Percentiles rank a stretch among this genome's conserved stretches.
Evolutionary conservation across 1,139 yeast genomes (phyloP).

Genomic region (Geotrichum carabidarum): DNA sequence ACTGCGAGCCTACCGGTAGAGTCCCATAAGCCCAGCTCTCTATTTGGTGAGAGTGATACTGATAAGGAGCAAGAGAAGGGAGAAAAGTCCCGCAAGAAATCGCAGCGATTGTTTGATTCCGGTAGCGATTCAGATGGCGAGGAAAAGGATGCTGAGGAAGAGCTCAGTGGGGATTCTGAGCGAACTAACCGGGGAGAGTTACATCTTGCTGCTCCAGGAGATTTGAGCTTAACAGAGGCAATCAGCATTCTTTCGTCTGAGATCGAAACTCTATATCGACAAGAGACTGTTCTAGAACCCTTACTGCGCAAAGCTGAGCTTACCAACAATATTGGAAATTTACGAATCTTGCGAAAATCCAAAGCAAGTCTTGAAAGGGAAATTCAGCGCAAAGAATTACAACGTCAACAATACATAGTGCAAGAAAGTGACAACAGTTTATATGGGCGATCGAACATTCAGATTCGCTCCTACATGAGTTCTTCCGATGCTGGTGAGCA

Average conservation of each 20-base stretch:
- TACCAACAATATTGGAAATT: slow-evolving; percentile 66
- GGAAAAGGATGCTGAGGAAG: slow-evolving; percentile 1
- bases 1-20: slow-evolving; percentile 15
- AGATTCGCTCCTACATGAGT: slow-evolving; percentile 62
- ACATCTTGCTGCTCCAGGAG: slow-evolving; percentile 62
- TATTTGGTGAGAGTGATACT: slow-evolving; percentile 23
- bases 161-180: background rate
- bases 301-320: slow-evolving; percentile 74
- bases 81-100: background rate
- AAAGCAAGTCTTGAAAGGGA: slow-evolving; percentile 62
- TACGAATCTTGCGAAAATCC: slow-evolving; percentile 64
- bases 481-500: slow-evolving; percentile 48
- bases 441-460: slow-evolving; percentile 61
- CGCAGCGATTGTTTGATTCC: slow-evolving; percentile 10
- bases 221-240: slow-evolving; percentile 61
- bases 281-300: slow-evolving; percentile 59
- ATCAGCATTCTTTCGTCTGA: slow-evolving; percentile 53
- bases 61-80: slow-evolving; percentile 11
- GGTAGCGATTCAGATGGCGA: slow-evolving; percentile 8
- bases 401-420: slow-evolving; percentile 73
- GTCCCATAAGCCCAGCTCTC: background rate
- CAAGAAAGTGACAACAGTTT: slow-evolving; percentile 79
- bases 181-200: slow-evolving; percentile 20
- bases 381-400: slow-evolving; percentile 62
- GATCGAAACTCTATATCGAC: slow-evolving; percentile 58